Evolutionary conservation across 495 filamentous ascomycete genomes (phyloP).

Genomic region (Penicillium lagena): DNA sequence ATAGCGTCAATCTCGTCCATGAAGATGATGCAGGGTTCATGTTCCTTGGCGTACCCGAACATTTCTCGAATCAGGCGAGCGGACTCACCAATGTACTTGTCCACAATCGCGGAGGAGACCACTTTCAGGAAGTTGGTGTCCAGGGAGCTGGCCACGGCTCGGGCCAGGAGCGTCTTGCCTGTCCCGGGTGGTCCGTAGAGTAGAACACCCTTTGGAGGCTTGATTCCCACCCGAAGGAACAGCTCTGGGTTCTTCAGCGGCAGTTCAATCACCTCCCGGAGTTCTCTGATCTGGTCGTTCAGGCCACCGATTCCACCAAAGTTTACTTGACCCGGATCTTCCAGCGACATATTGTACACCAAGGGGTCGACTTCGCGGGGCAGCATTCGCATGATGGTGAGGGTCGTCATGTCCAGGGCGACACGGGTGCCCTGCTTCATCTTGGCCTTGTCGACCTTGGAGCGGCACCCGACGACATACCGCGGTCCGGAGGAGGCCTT

Average conservation of each 20-base stretch:
- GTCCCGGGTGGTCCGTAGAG: slow-evolving; percentile 98
- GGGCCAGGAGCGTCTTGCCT: slow-evolving; percentile 91
- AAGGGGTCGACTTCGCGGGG: slow-evolving; percentile 97
- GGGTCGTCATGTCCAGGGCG: slow-evolving; percentile 98
- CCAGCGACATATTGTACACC: slow-evolving; percentile 99
- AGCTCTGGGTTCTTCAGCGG: slow-evolving; percentile 98
- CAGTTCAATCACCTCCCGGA: slow-evolving; percentile 96
- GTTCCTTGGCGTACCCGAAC: slow-evolving; percentile 99
- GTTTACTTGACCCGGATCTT: slow-evolving; percentile 95
- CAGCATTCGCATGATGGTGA: slow-evolving; percentile 99
- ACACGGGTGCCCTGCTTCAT: slow-evolving; percentile 98
- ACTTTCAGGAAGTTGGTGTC: slow-evolving; percentile 99
- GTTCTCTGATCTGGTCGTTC: slow-evolving; percentile 97
- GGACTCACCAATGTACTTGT: slow-evolving; percentile 99
- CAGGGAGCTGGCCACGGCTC: slow-evolving; percentile 92
- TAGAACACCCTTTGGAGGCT: slow-evolving; percentile 95
- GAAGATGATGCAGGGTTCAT: slow-evolving; percentile 99
- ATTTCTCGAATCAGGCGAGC: slow-evolving; percentile 97
- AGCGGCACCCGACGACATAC: slow-evolving; percentile 97
- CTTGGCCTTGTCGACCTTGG: slow-evolving; percentile 94
- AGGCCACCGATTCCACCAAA: slow-evolving; percentile 98
- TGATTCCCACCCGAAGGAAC: slow-evolving; percentile 95
- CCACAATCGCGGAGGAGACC: slow-evolving; percentile 98
- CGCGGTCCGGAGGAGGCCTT: slow-evolving; percentile 96
- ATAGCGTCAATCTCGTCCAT: slow-evolving; percentile 99